A percentile compares a stretch with the other conserved stretches of the same genome.
Evolutionary conservation across 1,139 yeast genomes (phyloP).

Genomic region (Pichia sp.): DNA sequence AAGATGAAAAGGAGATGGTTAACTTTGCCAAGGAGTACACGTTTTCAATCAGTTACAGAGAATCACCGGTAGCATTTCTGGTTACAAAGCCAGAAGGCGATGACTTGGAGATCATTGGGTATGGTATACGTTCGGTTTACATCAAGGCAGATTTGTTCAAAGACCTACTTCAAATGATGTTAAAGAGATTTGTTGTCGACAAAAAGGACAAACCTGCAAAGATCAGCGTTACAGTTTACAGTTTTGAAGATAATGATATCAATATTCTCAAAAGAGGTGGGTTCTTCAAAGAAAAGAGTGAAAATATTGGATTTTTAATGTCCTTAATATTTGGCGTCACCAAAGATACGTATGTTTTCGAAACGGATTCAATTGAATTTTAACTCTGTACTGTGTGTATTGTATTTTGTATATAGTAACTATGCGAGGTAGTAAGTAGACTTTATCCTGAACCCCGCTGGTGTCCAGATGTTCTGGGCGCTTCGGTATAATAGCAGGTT

Average conservation of each 20-base stretch:
- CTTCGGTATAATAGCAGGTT: too few species aligned
- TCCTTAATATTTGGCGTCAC: conserved; percentile 36
- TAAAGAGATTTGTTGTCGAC: conserved; percentile 11
- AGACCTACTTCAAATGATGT: conserved; percentile 38
- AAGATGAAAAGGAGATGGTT: conserved; percentile 28
- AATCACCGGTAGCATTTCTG: conserved; percentile 59
- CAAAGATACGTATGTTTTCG: conserved; percentile 46
- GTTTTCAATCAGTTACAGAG: conserved; percentile 52
- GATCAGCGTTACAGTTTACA: conserved; percentile 43
- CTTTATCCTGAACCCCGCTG: too few species aligned
- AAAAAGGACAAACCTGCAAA: conserved; percentile 19
- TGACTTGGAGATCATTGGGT: conserved; percentile 32
- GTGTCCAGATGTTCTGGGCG: too few species aligned
- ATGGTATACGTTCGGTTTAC: conserved; percentile 63
- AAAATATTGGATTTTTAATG: conserved; percentile 4
- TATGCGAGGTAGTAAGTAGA: too few species aligned
- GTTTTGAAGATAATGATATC: conserved; percentile 42
- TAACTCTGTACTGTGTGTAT: neutral
- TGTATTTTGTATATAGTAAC: too few species aligned
- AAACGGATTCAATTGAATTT: conserved; percentile 14
- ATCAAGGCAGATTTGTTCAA: conserved; percentile 53
- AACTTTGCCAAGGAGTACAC: conserved; percentile 41
- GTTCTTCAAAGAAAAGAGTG: conserved; percentile 18
- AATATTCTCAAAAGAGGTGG: conserved; percentile 32
- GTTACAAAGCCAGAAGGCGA: conserved; percentile 33